Evolutionary conservation across 768 basidiomycete genomes (phyloP).

Genomic region (Trametes punicea): DNA sequence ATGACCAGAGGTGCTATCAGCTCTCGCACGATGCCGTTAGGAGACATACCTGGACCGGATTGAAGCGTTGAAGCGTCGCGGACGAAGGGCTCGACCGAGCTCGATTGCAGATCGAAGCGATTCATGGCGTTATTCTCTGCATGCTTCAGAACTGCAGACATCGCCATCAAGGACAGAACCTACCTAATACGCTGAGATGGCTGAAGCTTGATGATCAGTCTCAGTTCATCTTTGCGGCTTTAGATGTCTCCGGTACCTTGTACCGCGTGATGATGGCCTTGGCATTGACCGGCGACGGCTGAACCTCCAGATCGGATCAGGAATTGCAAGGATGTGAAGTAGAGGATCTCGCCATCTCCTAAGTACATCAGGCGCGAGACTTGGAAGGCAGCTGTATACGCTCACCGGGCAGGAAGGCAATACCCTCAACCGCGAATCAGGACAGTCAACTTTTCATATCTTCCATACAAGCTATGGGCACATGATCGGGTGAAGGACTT

Average conservation of each 20-base stretch:
- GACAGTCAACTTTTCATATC: not conserved
- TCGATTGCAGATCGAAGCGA: constrained; percentile 15
- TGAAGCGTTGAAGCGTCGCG: constrained; percentile 17
- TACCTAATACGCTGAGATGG: constrained; percentile 13
- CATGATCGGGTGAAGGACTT: constrained; percentile 4
- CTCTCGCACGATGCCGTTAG: not conserved
- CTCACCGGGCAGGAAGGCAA: constrained; percentile 17
- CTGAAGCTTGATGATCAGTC: constrained; percentile 13
- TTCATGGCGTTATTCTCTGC: constrained; percentile 17
- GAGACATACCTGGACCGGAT: constrained; percentile 10
- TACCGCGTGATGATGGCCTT: constrained; percentile 8
- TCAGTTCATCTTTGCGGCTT: constrained; percentile 17
- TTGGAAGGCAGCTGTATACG: too few relatives aligned
- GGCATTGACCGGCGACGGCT: constrained; percentile 13
- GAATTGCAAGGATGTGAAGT: constrained; percentile 10
- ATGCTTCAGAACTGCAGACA: not conserved
- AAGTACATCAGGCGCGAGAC: not conserved
- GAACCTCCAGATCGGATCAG: constrained; percentile 13
- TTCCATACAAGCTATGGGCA: too few relatives aligned
- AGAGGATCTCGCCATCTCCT: constrained; percentile 17
- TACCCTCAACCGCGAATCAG: constrained; percentile 14
- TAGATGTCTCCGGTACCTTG: constrained; percentile 10
- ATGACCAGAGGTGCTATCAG: not conserved
- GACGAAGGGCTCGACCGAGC: constrained; percentile 19
- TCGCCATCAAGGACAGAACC: not conserved